phyloP scores from a whole-genome alignment of 2,329 filamentous ascomycete genomes.

The Dryadomyces quercus-mongolicae region DNA sequence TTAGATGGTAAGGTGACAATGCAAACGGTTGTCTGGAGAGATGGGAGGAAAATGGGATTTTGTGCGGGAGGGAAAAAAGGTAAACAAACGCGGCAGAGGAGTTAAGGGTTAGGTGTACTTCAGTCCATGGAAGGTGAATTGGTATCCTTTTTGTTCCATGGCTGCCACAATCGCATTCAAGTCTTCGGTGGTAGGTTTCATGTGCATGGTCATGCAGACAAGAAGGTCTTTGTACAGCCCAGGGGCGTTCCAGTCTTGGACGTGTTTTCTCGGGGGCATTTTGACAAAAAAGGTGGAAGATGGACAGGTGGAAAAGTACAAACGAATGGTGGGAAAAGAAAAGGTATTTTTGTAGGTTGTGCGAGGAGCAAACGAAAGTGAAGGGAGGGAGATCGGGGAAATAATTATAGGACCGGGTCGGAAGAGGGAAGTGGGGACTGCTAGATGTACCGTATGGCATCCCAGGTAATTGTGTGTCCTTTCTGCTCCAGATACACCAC shows the following conservation, averaged over 20 bases:
- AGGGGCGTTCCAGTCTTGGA: constrained; percentile 25
- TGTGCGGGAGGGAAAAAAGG: too few relatives aligned
- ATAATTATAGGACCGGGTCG: too few relatives aligned
- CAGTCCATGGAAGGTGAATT: constrained; percentile 11
- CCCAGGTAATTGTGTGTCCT: constrained; percentile 15
- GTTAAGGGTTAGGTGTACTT: constrained; percentile 5
- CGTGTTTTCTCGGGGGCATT: constrained; percentile 3
- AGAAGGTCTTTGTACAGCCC: constrained; percentile 32
- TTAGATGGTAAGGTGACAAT: not conserved
- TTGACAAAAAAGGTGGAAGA: not conserved
- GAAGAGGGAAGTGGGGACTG: not conserved
- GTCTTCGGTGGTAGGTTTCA: constrained; percentile 20
- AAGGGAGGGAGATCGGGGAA: too few relatives aligned
- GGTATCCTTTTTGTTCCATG: constrained; percentile 16
- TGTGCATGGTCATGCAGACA: constrained; percentile 24
- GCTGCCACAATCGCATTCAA: constrained; percentile 16
- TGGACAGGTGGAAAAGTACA: not conserved
- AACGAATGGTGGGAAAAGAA: not conserved
- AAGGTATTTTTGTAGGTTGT: too few relatives aligned
- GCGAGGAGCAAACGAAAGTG: not conserved
- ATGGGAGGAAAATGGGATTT: not conserved
- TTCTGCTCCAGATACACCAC: constrained; percentile 7
- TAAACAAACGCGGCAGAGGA: too few relatives aligned
- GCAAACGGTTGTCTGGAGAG: not conserved
- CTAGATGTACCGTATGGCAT: constrained; percentile 14